Percentiles rank a stretch among this genome's conserved stretches.
phyloP scores from a whole-genome alignment of 257 asterid species.

The Jacaranda mimosifolia region DNA sequence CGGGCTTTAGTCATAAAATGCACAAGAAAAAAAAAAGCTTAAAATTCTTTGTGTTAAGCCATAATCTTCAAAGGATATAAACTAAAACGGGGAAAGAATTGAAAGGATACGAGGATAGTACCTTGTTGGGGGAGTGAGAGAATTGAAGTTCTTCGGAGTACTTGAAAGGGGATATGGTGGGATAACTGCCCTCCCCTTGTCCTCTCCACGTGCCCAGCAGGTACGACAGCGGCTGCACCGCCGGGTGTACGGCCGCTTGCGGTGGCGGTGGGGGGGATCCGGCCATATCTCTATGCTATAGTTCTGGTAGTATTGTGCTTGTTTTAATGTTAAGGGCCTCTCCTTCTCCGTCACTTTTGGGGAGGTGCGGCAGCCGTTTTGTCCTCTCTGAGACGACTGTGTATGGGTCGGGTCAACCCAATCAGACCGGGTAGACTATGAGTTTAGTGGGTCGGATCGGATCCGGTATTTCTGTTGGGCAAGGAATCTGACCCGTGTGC shows the following conservation, averaged over 20 bases:
- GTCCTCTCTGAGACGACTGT: not conserved
- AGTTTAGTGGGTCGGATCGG: slow-evolving; percentile 3
- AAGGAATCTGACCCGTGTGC: no score
- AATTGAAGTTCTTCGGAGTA: slow-evolving; percentile 69
- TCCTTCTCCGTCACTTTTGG: slow-evolving; percentile 19
- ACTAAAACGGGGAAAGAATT: not conserved
- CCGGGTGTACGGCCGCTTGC: slow-evolving; percentile 52
- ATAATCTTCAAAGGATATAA: not conserved
- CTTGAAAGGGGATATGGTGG: slow-evolving; percentile 67
- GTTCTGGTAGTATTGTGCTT: not conserved
- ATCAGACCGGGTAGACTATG: not conserved
- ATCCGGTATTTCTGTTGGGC: not conserved
- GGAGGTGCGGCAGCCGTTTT: not conserved
- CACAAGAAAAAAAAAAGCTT: not conserved
- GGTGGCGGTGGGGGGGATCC: slow-evolving; percentile 32
- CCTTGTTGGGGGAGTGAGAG: slow-evolving; percentile 69
- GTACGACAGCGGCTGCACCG: slow-evolving; percentile 57
- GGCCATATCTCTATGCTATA: slow-evolving; percentile 31
- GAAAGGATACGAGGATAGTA: slow-evolving; percentile 17
- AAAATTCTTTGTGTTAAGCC: not conserved
- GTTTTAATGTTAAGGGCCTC: not conserved
- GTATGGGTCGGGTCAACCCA: not conserved
- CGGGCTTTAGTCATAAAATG: slow-evolving; percentile 47
- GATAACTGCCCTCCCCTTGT: slow-evolving; percentile 63
- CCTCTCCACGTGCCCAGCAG: slow-evolving; percentile 79